Evolutionary conservation across 2,329 filamentous ascomycete genomes (phyloP).

Genomic region (Pezicula neosporulosa): DNA sequence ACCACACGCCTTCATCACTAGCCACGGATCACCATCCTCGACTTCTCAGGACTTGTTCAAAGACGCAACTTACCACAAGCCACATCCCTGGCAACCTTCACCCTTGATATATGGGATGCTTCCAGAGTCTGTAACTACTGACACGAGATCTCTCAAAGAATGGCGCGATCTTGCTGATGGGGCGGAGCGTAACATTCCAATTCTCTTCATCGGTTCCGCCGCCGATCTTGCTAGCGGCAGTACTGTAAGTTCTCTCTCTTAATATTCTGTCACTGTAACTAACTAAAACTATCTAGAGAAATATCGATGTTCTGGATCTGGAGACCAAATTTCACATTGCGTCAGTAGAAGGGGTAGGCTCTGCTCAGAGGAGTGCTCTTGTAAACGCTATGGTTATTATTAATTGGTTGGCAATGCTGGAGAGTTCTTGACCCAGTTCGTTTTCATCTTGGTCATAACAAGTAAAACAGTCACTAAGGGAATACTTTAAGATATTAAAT

Average conservation of each 20-base stretch:
- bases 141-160: constrained; percentile 34
- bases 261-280: not conserved
- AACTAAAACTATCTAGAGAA: constrained; percentile 13
- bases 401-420: constrained; percentile 31
- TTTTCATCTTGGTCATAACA: no score
- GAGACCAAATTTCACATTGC: constrained; percentile 39
- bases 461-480: no score
- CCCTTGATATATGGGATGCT: constrained; percentile 19
- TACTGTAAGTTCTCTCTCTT: no score
- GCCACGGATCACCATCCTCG: constrained; percentile 25
- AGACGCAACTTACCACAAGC: no score
- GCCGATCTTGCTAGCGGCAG: constrained; percentile 11
- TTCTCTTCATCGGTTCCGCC: constrained; percentile 38
- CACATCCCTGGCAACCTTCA: constrained; percentile 17
- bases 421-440: constrained; percentile 17
- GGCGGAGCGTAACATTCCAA: constrained; percentile 34
- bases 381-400: constrained; percentile 35
- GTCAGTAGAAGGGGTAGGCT: constrained; percentile 33
- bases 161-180: constrained; percentile 32
- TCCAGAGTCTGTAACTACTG: constrained; percentile 26
- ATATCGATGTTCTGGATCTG: constrained; percentile 37
- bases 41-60: constrained; percentile 10
- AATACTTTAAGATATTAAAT: no score
- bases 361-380: constrained; percentile 35
- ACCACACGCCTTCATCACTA: constrained; percentile 33